Evolutionary conservation across 1,139 yeast genomes (phyloP), one percentile per base, ranked within the genome.

Genomic region (Hyphopichia buzzinii): DNA sequence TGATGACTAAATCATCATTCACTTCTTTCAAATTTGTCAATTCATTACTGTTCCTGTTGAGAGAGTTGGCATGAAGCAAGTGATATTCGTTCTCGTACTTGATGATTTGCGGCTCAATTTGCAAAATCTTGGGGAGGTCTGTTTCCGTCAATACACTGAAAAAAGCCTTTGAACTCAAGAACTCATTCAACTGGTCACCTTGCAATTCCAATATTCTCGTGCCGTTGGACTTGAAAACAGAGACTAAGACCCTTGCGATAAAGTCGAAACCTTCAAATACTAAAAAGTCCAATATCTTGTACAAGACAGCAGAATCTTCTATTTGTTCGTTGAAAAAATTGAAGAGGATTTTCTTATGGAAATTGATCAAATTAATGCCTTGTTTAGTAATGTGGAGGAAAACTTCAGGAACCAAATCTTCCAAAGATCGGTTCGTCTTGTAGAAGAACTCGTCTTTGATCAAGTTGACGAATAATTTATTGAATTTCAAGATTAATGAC

Each of bases 41-140:
- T 40, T 72, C 77, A 41, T 63, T 63, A 34, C 59, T 57, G 42
- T 66, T 69, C 39, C 62, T 60, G 39, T 58, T 67, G 36, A 70
- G 48, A 2, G 72, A 62, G 47, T 68, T 70, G 26, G 71, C 67
- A 40, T 64, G 63, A 22, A 68, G 57, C 38, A 72, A 53, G 37
- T 67, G 68, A 45, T 55, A 70, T 42, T 71, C 76, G 44, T 72
- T 72, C 42, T 71, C 77, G 43, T 64, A 71, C 42, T 60, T 64
- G 42, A 71, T 59, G 10, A 71, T 46, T 10, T 56, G 41, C 2
- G 70, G 67, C 35, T 61, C 55, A 17, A 46, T 43, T 10, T 43
- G 32, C 21, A 65, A 41, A 1, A 62, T 44, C 3, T 43, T 46
- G 1, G 33, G 37, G 34, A 58, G 44, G 5, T 28, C 24, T 12